Conservation (phyloP, 306 rosid genomes). For the Dryas alaskensis region DNA sequence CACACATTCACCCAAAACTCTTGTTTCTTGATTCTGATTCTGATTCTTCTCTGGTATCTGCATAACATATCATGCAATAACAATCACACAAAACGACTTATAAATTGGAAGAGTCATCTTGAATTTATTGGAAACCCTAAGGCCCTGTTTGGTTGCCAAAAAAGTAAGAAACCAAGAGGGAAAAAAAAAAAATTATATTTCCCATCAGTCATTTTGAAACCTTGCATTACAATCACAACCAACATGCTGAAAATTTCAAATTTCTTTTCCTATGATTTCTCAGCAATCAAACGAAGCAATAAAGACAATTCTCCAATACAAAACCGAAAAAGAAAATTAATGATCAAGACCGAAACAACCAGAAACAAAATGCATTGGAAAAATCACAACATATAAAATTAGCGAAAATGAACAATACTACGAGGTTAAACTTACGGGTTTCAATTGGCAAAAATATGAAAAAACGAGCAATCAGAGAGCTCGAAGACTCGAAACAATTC, state of each 20-base stretch:
- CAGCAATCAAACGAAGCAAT: conserved; percentile 7
- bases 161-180: background rate
- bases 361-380: background rate
- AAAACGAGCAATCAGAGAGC: conserved; percentile 30
- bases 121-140: conserved; percentile 14
- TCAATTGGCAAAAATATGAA: background rate
- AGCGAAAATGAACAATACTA: background rate
- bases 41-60: conserved; percentile 39
- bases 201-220: background rate
- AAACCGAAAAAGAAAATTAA: background rate
- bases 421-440: background rate
- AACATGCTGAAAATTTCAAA: conserved; percentile 11
- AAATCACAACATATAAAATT: background rate
- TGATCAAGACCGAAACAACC: background rate
- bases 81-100: conserved; percentile 5
- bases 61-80: conserved; percentile 20
- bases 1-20: conserved; percentile 21
- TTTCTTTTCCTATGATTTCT: background rate
- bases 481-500: conserved; percentile 23
- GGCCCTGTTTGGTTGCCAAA: conserved; percentile 8
- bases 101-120: conserved; percentile 3
- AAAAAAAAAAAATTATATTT: background rate
- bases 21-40: conserved; percentile 24
- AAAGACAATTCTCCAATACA: background rate
- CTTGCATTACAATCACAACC: background rate